These are phyloP conservation scores for Trametes sanguinea DNA, from an alignment of 768 basidiomycete species.

Conservation along the genomic window DNA sequence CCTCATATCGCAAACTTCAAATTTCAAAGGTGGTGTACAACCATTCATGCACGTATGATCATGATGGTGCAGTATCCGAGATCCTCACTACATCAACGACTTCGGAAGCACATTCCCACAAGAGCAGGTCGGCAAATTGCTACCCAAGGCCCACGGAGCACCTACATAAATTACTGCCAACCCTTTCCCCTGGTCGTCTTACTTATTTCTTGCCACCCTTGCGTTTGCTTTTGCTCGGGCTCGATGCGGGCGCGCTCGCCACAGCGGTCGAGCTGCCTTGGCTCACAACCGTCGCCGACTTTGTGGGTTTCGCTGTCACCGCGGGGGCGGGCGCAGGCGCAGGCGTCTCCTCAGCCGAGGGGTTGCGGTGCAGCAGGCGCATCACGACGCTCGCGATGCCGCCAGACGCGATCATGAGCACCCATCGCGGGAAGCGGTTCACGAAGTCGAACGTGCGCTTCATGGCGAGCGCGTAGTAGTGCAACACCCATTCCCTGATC, in stretches of 20 bases:
- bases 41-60: too few species aligned
- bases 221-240: constrained; percentile 30
- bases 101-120: too few species aligned
- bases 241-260: constrained; percentile 8
- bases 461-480: constrained; percentile 52
- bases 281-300: background rate
- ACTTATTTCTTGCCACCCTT: constrained; percentile 40
- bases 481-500: constrained; percentile 67
- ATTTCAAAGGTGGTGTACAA: too few species aligned
- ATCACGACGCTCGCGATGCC: constrained; percentile 66
- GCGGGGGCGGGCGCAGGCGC: background rate
- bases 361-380: constrained; percentile 55
- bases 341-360: background rate
- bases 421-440: constrained; percentile 66
- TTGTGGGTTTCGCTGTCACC: background rate
- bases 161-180: too few species aligned
- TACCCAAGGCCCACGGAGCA: too few species aligned
- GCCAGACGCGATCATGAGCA: constrained; percentile 68
- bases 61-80: too few species aligned
- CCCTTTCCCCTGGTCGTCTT: too few species aligned
- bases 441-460: constrained; percentile 54
- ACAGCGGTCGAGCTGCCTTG: constrained; percentile 7
- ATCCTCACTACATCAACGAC: too few species aligned
- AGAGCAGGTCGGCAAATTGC: too few species aligned
- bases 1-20: too few species aligned